phyloP scores from a whole-genome alignment of 2,329 filamentous ascomycete species.

The Fonsecaea pugnacius region DNA sequence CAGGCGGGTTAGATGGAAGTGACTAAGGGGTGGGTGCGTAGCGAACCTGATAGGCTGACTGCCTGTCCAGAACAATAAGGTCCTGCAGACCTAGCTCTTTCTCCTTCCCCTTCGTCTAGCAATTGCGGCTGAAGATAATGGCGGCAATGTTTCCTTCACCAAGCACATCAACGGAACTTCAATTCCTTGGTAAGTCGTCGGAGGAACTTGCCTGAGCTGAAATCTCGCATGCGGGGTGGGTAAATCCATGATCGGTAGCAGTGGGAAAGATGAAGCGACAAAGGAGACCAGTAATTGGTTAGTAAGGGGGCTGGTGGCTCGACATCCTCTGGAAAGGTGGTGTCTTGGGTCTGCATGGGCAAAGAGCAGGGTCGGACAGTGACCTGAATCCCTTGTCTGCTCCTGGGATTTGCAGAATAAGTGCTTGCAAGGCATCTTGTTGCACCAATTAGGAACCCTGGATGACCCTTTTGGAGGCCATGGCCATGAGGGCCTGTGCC shows the following conservation, averaged over 20 bases:
- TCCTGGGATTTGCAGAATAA: background rate
- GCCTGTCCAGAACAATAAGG: background rate
- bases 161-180: background rate
- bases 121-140: slow-evolving; percentile 3
- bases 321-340: background rate
- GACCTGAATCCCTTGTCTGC: background rate
- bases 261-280: background rate
- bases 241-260: background rate
- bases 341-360: background rate
- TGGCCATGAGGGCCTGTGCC: background rate
- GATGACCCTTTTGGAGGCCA: background rate
- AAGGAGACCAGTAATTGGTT: background rate
- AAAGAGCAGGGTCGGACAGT: background rate
- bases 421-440: background rate
- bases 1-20: background rate
- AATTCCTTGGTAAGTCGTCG: background rate
- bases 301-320: background rate
- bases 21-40: background rate
- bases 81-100: background rate
- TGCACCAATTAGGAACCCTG: background rate
- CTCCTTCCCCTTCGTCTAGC: background rate
- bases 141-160: background rate
- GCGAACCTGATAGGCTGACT: background rate
- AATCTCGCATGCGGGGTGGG: background rate
- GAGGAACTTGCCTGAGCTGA: background rate